Base-by-base conservation (phyloP, 1,284 basidiomycete genomes). In the Ceratobasidium sp. region DNA sequence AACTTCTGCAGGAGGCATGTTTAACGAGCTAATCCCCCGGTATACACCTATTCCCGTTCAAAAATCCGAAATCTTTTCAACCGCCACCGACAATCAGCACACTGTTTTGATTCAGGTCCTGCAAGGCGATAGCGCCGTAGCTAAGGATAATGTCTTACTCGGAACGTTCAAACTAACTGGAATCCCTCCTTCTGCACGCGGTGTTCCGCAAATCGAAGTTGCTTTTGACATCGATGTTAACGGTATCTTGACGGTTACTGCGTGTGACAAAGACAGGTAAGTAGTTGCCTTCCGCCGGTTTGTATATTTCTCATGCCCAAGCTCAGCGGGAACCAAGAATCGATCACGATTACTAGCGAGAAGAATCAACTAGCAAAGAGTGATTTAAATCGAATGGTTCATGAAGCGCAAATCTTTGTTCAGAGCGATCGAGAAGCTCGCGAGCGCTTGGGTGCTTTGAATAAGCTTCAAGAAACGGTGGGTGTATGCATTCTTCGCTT, bases 341-440 rank as follows among this genome's bases (percentile, higher is more conserved):
- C 54, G 54, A 56, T 56, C 29, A 56, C 11, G 54, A n/a, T 56
- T n/a, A 56, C 54, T n/a, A 22, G n/a, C n/a, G n/a, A n/a, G n/a
- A n/a, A n/a, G n/a, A n/a, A n/a, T n/a, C n/a, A n/a, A n/a, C n/a
- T n/a, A 56, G 54, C 54, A n/a, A 92, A 77, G 95, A 96, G 81
- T 9, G 95, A 96, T 80, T 95, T 96, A 81, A 93, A 96, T 82
- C 92, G 94, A 78, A 96, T 96, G 95, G 92, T 97, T 79, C 88
- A 86, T 74, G 95, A 97, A 82, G 95, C 95, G n/a, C 95, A 96
- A 87, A 91, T 95, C 81, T 97, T 93, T 80, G 94, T 92, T 34
- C 88, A 91, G 29, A 92, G 93, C 85, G 95, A 97, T 81, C 95
- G 95, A 81, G 90, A 90, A 29, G 89, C 95, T 85, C 91, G 93